phyloP scores from a whole-genome alignment of 2,329 filamentous ascomycete genomes.

The Chrysoporthe austroafricana region DNA sequence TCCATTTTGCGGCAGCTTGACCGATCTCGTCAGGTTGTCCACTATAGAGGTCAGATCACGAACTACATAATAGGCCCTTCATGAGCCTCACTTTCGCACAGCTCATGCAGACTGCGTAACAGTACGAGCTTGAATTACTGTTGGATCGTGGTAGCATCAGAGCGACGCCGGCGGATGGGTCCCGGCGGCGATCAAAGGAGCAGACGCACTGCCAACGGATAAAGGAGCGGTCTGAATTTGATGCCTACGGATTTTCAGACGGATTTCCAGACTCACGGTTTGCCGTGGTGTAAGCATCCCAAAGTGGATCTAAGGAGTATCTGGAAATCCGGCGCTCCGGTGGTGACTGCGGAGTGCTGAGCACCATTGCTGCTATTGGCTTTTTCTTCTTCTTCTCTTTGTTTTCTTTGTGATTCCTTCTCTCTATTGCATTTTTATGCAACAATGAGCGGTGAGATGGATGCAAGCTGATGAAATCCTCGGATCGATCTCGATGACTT shows the following conservation, averaged over 20 bases:
- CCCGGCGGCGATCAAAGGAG: background rate
- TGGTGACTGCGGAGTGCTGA: background rate
- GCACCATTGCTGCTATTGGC: background rate
- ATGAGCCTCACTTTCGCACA: background rate
- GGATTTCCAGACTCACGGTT: background rate
- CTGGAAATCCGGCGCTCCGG: background rate
- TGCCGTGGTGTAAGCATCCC: constrained; percentile 3
- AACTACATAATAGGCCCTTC: background rate
- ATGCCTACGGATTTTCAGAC: background rate
- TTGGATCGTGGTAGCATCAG: background rate
- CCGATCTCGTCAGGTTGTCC: constrained; percentile 7
- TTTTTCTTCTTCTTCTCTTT: background rate
- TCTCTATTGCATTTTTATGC: background rate
- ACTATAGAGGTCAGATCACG: background rate
- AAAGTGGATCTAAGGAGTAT: constrained; percentile 6
- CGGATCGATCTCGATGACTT: background rate
- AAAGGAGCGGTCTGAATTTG: constrained; percentile 4
- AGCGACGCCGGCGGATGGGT: background rate
- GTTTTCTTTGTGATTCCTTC: background rate
- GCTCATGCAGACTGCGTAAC: background rate
- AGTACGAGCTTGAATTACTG: background rate
- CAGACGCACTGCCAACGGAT: background rate
- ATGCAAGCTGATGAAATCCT: background rate
- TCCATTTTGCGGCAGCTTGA: background rate
- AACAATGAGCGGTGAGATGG: background rate